phyloP scores from a whole-genome alignment of 805 yeast genomes.

The Saccharomycopsis javanensis region DNA sequence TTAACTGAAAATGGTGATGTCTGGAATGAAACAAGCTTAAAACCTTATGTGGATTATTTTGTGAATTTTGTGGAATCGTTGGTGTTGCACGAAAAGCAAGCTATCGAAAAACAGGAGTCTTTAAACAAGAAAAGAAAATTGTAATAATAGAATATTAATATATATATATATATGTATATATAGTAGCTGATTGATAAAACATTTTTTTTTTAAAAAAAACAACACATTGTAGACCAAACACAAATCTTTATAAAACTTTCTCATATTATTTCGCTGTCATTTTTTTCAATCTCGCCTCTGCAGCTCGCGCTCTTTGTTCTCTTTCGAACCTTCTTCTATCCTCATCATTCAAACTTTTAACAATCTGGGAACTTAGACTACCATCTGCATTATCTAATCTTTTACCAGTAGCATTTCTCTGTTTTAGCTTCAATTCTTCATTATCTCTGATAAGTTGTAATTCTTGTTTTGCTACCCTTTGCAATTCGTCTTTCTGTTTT shows the following conservation, averaged over 20 bases:
- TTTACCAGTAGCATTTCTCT: slow-evolving; percentile 22
- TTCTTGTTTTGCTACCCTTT: slow-evolving; percentile 33
- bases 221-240: background rate
- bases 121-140: background rate
- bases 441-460: slow-evolving; percentile 26
- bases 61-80: slow-evolving; percentile 49
- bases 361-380: slow-evolving; percentile 30
- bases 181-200: background rate
- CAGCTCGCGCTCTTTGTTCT: slow-evolving; percentile 93
- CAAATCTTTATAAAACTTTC: no score
- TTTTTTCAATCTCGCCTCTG: slow-evolving; percentile 67
- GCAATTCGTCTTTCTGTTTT: slow-evolving; percentile 34
- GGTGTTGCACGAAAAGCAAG: slow-evolving; percentile 40
- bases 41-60: slow-evolving; percentile 61
- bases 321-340: slow-evolving; percentile 76
- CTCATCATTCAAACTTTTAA: slow-evolving; percentile 58
- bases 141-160: background rate
- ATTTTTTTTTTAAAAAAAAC: background rate
- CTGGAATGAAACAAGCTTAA: slow-evolving; percentile 58
- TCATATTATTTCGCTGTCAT: slow-evolving; percentile 11
- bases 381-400: slow-evolving; percentile 20
- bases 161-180: background rate
- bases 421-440: slow-evolving; percentile 20
- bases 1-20: slow-evolving; percentile 16
- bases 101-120: background rate